Base-by-base conservation (phyloP, 164 flowering plant species). In the Platanus orientalis region DNA sequence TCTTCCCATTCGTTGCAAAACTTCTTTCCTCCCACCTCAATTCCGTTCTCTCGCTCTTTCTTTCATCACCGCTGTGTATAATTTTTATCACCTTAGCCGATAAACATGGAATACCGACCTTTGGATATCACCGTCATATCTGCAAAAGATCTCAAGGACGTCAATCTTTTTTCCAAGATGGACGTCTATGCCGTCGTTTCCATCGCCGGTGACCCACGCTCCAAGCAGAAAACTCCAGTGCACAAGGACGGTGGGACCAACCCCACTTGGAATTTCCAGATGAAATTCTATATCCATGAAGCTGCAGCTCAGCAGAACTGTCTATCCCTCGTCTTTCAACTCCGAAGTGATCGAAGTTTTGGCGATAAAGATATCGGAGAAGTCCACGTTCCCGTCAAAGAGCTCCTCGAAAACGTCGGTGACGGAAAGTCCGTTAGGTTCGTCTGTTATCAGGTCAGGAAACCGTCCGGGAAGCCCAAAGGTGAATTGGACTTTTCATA, bases 361-460 rank as follows among this genome's bases (percentile, higher is more conserved):
- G 86, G 91, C 23, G 88, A 87, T 64, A 75, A 63, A 34, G 83
- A 76, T 25, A 63, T 87, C 39, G 91, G 96, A 2, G 79, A 78
- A 42, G 90, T 85, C 24, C 65, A 72, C 50, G 81, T 89, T 0
- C 88, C 89, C 6, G 28, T 87, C 64, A 82, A 79, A 42, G 96
- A 89, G 54, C 79, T 87, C 23, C 68, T 87, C 21, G 77, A 74
- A 23, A 56, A 42, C 17, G 53, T 56, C 19, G 71, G 61, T 7
- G 65, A 36, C n/a, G 73, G 49, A 7, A 58, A 70, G 10, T 0
- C 72, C 23, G 17, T 55, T 16, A 63, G 71, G 60, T 71, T 65
- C 54, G 78, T 79, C 60, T 76, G 69, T 39, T 85, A 85, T 60
- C 81, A 79, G 73, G 88, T 87, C 32, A 66, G 73, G n/a, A 80